Percentiles rank a stretch among this genome's conserved stretches.
Conservation (phyloP, 1,139 yeast genomes). For the Candida sojae region DNA sequence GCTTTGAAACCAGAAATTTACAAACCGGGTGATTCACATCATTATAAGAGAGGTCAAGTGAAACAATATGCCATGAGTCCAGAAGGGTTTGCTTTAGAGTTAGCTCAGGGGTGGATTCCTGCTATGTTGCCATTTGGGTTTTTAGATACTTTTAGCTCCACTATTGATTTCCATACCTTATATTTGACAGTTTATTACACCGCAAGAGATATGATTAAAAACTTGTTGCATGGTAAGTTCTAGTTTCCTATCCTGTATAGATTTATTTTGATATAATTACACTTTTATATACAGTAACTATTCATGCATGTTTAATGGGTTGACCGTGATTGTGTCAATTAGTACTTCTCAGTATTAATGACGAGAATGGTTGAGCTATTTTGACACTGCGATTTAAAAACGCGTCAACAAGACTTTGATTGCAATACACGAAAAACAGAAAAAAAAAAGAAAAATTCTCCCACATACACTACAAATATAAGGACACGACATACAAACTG, state of each 20-base stretch:
- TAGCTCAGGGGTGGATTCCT: conserved; percentile 99
- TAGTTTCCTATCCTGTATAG: conserved; percentile 21
- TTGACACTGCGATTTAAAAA: neutral
- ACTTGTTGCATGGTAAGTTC: conserved; percentile 68
- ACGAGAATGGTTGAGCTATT: neutral
- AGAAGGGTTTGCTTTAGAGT: conserved; percentile 84
- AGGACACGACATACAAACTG: conserved; percentile 1
- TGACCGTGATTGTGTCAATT: neutral
- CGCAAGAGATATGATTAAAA: conserved; percentile 71
- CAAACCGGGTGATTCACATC: conserved; percentile 81
- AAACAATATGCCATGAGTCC: conserved; percentile 86
- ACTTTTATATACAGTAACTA: neutral
- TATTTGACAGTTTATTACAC: conserved; percentile 70
- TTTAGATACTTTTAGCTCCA: conserved; percentile 74
- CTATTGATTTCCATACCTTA: conserved; percentile 76
- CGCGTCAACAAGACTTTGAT: neutral
- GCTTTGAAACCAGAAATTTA: conserved; percentile 67
- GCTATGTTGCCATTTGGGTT: conserved; percentile 97
- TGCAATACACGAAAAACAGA: neutral
- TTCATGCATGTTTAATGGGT: neutral
- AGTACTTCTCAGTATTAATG: too few relatives aligned
- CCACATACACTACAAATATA: neutral
- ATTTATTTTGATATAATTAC: too few relatives aligned
- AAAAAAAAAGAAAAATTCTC: neutral
- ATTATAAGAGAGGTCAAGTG: conserved; percentile 64